These are phyloP conservation scores for Monosporascus sp. DNA, from an alignment of 2,329 filamentous ascomycete species.

Conservation along the genomic window DNA sequence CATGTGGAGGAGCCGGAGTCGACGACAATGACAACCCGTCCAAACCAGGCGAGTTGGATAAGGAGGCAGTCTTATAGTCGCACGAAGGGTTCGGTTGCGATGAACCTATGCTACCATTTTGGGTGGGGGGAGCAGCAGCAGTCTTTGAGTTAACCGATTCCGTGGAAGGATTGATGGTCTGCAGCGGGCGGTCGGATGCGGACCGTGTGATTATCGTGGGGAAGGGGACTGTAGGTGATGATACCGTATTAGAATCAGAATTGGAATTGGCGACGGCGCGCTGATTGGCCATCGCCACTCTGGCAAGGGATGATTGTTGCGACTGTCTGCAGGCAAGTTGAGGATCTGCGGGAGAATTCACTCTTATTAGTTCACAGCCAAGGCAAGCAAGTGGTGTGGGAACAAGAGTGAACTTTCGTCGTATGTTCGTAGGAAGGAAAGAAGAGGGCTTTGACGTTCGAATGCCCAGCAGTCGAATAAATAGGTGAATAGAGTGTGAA, in stretches of 20 bases:
- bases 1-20: constrained; percentile 21
- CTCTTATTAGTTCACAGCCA: constrained; percentile 1
- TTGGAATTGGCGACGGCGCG: constrained; percentile 15
- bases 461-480: no score
- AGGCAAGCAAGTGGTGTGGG: background rate
- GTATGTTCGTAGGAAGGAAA: background rate
- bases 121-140: background rate
- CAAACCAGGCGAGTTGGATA: background rate
- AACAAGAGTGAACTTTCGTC: background rate
- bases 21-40: constrained; percentile 8
- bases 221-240: constrained; percentile 14
- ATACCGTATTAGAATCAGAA: constrained; percentile 14
- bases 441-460: no score
- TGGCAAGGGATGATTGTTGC: constrained; percentile 23
- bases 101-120: background rate
- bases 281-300: constrained; percentile 28
- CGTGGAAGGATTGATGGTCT: background rate
- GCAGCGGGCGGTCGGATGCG: background rate
- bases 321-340: constrained; percentile 21
- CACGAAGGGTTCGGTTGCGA: constrained; percentile 12
- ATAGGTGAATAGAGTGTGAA: background rate
- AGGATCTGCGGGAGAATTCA: constrained; percentile 13
- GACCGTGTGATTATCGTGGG: constrained; percentile 1
- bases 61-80: background rate
- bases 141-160: background rate